phyloP scores from a whole-genome alignment of 169 alveolate species.

The Besnoitia besnoiti region DNA sequence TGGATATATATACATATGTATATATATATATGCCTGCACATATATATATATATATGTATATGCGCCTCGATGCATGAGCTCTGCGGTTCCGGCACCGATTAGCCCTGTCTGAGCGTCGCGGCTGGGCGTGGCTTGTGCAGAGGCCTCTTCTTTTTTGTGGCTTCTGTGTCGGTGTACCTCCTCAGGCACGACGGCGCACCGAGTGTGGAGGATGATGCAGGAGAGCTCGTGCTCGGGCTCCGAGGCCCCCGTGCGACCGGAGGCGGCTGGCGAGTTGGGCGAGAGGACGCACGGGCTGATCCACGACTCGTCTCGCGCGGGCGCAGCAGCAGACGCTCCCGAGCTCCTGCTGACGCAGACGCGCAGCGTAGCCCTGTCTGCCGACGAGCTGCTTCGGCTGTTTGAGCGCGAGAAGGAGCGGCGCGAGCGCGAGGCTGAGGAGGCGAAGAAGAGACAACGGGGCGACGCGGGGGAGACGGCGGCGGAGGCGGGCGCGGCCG shows the following conservation, averaged over 20 bases:
- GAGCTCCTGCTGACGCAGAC: background rate
- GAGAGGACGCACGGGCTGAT: background rate
- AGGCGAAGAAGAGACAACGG: background rate
- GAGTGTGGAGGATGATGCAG: background rate
- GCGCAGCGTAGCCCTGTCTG: background rate
- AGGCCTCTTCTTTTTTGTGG: background rate
- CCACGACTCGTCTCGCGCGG: background rate
- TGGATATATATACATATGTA: background rate
- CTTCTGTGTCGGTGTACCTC: background rate
- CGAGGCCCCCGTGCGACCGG: background rate
- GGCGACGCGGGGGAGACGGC: background rate
- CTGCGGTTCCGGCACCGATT: no score
- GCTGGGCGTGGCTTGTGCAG: no score
- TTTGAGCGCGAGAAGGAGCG: background rate
- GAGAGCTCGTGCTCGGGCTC: background rate
- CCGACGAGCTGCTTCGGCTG: slow-evolving; percentile 31
- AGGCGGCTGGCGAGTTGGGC: no score
- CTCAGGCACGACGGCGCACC: slow-evolving; percentile 19
- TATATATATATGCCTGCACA: background rate
- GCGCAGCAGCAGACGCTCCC: background rate
- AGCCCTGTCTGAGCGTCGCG: no score
- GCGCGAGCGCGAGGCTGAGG: background rate
- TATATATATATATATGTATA: background rate
- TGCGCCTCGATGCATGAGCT: background rate
- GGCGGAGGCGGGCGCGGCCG: background rate